phyloP scores from a whole-genome alignment of 129 eudicot species.

The Centrapalus pauciflorus region DNA sequence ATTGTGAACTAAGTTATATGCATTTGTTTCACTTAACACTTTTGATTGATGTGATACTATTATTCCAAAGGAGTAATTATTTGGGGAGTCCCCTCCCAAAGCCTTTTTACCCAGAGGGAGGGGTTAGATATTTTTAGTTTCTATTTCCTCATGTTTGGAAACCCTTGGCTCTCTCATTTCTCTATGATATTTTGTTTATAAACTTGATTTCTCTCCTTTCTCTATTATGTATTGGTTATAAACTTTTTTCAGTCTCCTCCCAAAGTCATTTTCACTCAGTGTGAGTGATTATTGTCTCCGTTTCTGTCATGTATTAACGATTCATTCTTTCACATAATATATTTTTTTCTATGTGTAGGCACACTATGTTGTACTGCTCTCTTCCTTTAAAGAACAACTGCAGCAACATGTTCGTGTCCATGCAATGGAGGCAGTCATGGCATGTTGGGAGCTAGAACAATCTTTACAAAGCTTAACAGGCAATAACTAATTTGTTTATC shows the following conservation, averaged over 20 bases:
- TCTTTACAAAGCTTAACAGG: slow-evolving; percentile 90
- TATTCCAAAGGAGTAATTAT: slow-evolving; percentile 24
- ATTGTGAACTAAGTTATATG: slow-evolving; percentile 16
- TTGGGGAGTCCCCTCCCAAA: slow-evolving; percentile 19
- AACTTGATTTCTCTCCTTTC: slow-evolving; percentile 8
- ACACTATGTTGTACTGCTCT: slow-evolving; percentile 75
- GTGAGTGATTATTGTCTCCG: too few relatives aligned
- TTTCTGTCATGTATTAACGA: neutral
- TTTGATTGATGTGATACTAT: slow-evolving; percentile 32
- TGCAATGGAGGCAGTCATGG: slow-evolving; percentile 99
- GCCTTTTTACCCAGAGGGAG: slow-evolving; percentile 9
- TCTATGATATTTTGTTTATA: neutral
- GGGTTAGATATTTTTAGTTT: neutral
- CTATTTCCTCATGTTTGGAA: slow-evolving; percentile 10
- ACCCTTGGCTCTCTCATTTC: neutral
- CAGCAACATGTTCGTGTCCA: slow-evolving; percentile 97
- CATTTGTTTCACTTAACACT: slow-evolving; percentile 15
- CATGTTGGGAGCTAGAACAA: slow-evolving; percentile 95
- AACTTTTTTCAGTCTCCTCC: too few relatives aligned
- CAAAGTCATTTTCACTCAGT: too few relatives aligned
- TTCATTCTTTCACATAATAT: neutral
- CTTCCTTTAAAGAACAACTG: slow-evolving; percentile 87
- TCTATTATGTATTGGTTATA: too few relatives aligned
- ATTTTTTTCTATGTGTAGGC: slow-evolving; percentile 44
- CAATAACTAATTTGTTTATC: slow-evolving; percentile 10